Base-by-base conservation (phyloP, 2,329 filamentous ascomycete genomes). In the Calonectria fujianensis region DNA sequence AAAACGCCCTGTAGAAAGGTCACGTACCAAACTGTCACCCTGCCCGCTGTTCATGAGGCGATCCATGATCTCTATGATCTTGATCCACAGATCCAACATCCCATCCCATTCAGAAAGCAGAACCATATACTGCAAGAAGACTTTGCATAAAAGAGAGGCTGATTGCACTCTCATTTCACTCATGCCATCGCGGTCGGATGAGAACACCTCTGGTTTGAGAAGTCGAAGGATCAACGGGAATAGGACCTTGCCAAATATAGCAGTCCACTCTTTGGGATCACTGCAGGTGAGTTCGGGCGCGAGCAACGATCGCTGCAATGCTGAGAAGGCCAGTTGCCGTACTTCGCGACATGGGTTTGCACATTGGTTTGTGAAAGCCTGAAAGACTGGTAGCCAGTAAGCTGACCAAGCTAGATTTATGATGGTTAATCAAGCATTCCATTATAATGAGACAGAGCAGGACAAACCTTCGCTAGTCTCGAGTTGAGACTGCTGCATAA, bases 351-450 rank as follows among this genome's bases (percentile, higher is more conserved):
- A 98, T 0, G 96, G 96, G 83, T 98, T 99, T 69, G 95, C 95
- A 85, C 96, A 98, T 85, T 99, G 97, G 6, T 92, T 92, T 4
- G 94, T 97, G 24, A 99, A 87, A 8, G 95, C 94, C 79, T 95
- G 92, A 85, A 99, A 97, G 32, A 99, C 96, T 2, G 96, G 97
- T 18, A 96, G 93, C 97, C 97, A 99, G 84, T 99, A 99, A 11
- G 97, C 95, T 66, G 95, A 96, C 97, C 97, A 99, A 18, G 97
- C 97, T 94, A 76, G n/a, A 61, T 7, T 11, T 4, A 18, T 8
- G 29, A 41, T n/a, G 37, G 69, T 83, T 48, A 81, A 64, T 41
- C 52, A 64, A 27, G n/a, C 16, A n/a, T 8, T 50, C 24, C 18
- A 7, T 37, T 4, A 20, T 18, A 3, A 29, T 27, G 35, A 8